Percentiles rank a stretch among this genome's conserved stretches.
phyloP scores from a whole-genome alignment of 208 protist genomes.

The Tritrichomonas musculus region DNA sequence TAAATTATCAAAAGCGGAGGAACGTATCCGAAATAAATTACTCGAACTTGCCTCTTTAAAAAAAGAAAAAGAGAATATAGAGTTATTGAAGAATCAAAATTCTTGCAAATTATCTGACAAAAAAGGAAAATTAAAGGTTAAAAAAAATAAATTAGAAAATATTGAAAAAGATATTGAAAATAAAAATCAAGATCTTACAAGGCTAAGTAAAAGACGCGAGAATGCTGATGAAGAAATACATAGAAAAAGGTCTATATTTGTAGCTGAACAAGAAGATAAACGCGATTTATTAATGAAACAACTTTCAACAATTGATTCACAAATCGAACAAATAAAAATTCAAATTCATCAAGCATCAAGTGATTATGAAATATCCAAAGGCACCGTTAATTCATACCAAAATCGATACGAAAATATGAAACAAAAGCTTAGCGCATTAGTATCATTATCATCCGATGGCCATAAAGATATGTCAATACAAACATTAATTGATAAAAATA shows the following conservation, averaged over 20 bases:
- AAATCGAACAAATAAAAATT: neutral
- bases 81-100: no score
- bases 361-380: neutral
- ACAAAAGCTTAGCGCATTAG: neutral
- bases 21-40: no score
- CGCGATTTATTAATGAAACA: neutral
- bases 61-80: neutral
- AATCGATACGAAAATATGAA: neutral
- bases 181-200: neutral
- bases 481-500: neutral
- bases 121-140: neutral
- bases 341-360: neutral
- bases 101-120: neutral
- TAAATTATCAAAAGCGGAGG: neutral
- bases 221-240: neutral
- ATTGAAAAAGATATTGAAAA: neutral
- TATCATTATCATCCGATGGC: neutral
- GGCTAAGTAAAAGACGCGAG: neutral
- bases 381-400: neutral
- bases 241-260: neutral
- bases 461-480: neutral
- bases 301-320: neutral
- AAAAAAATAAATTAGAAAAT: neutral
- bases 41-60: neutral
- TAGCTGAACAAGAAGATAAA: neutral